Evolutionary conservation across 1,284 basidiomycete species (phyloP).

Genomic region (Sanghuangporus sanghuang): DNA sequence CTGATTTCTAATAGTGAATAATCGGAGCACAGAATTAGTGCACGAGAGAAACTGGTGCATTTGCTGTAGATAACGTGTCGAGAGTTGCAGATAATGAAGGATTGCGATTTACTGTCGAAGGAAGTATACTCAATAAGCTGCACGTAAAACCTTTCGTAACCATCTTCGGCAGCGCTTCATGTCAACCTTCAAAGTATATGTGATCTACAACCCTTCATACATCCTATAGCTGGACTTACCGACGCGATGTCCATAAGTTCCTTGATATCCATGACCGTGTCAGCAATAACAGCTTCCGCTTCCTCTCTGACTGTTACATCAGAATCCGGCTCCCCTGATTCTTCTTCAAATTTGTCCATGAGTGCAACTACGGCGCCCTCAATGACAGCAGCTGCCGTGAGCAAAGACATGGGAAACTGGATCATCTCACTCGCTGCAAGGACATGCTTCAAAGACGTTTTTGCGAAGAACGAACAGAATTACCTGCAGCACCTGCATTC

Average conservation of each 20-base stretch:
- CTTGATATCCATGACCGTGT: conserved; percentile 41
- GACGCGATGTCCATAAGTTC: conserved; percentile 36
- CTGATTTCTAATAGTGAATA: neutral
- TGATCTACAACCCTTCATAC: neutral
- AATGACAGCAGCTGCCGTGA: conserved; percentile 45
- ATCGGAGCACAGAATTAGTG: neutral
- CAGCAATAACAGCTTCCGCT: conserved; percentile 25
- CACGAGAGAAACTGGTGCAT: neutral
- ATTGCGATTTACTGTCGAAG: neutral
- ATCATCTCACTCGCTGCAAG: conserved; percentile 44
- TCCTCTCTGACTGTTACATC: conserved; percentile 13
- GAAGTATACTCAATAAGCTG: neutral
- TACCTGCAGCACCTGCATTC: conserved; percentile 42
- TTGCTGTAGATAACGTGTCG: neutral
- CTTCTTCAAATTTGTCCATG: conserved; percentile 31
- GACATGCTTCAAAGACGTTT: neutral
- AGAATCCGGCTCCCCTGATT: conserved; percentile 26
- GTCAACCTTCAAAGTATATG: neutral
- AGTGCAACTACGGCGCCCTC: conserved; percentile 38
- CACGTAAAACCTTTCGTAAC: neutral
- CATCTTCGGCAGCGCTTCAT: conserved; percentile 9
- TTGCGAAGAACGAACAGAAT: conserved; percentile 2
- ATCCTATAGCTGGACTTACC: conserved; percentile 28
- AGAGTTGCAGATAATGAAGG: neutral
- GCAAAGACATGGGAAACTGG: conserved; percentile 43